phyloP scores from a whole-genome alignment of 352 stramenopile genomes.

The Phytopythium chamaehyphon region DNA sequence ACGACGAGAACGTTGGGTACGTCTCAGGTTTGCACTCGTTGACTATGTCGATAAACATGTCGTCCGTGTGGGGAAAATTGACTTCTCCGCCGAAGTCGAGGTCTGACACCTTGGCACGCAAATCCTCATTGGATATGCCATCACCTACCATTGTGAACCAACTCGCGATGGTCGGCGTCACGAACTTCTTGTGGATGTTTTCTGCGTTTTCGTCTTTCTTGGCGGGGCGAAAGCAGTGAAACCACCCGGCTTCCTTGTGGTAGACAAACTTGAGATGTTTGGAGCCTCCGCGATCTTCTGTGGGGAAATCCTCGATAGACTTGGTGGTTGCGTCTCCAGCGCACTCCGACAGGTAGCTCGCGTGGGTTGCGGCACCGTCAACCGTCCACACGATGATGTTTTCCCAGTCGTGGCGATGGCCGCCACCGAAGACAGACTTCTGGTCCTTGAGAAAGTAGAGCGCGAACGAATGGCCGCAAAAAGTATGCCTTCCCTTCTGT shows the following conservation, averaged over 20 bases:
- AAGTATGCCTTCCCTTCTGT: neutral
- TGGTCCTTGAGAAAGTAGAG: conserved; percentile 11
- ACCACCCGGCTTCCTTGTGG: conserved; percentile 3
- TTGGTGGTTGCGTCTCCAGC: neutral
- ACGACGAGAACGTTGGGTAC: too few relatives aligned
- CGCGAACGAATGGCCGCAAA: conserved; percentile 13
- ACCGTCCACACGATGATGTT: conserved; percentile 29
- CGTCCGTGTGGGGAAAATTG: conserved; percentile 1
- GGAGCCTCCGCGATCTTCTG: neutral
- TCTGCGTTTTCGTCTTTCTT: conserved; percentile 9
- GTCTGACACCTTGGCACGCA: neutral
- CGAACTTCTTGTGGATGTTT: conserved; percentile 4
- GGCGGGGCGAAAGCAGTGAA: conserved; percentile 3
- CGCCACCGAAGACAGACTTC: neutral
- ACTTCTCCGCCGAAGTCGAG: neutral
- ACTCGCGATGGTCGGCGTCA: conserved; percentile 6
- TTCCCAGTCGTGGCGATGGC: conserved; percentile 43
- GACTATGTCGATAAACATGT: neutral
- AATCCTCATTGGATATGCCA: conserved; percentile 3
- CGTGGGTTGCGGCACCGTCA: conserved; percentile 7
- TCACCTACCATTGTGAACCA: conserved; percentile 22
- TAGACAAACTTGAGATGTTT: conserved; percentile 10
- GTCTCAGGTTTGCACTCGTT: neutral
- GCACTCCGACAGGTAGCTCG: neutral
- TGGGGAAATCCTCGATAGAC: neutral